Conservation (phyloP, 306 rosid genomes). For the Quercus aquifolioides region DNA sequence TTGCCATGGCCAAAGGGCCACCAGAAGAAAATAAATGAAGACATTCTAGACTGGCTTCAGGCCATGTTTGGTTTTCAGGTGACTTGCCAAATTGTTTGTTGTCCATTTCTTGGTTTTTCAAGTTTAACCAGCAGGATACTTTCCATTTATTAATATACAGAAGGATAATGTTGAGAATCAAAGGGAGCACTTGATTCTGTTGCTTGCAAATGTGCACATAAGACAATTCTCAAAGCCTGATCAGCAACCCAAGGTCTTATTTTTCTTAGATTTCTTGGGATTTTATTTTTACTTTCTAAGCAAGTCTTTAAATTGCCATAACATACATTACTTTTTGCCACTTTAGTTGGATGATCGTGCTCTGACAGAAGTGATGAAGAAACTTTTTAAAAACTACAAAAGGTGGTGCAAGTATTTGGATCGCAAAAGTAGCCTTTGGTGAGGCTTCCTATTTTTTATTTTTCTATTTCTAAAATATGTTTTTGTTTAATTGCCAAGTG, state of each 20-base stretch:
- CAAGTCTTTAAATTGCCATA: slow-evolving; percentile 7
- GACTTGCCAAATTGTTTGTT: slow-evolving; percentile 19
- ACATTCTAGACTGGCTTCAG: slow-evolving; percentile 95
- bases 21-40: slow-evolving; percentile 61
- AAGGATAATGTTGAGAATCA: slow-evolving; percentile 85
- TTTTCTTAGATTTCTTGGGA: slow-evolving; percentile 13
- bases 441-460: slow-evolving; percentile 32
- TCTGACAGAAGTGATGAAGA: slow-evolving; percentile 86
- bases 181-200: slow-evolving; percentile 95
- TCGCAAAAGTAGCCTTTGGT: slow-evolving; percentile 99
- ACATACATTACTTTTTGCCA: slow-evolving; percentile 4
- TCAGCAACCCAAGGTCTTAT: slow-evolving; percentile 70
- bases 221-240: slow-evolving; percentile 63
- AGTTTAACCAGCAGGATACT: slow-evolving; percentile 5
- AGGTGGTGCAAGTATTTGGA: slow-evolving; percentile 91
- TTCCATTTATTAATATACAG: slow-evolving; percentile 47
- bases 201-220: slow-evolving; percentile 89
- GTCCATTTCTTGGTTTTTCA: slow-evolving; percentile 13
- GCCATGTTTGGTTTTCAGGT: slow-evolving; percentile 97
- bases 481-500: slow-evolving; percentile 4
- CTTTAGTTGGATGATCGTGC: slow-evolving; percentile 80
- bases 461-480: slow-evolving; percentile 1
- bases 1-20: slow-evolving; percentile 74
- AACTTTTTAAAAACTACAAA: slow-evolving; percentile 86
- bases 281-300: slow-evolving; percentile 13